These are phyloP conservation scores for Trypanosomatidae sp. DNA, from an alignment of 208 protist genomes.

Conservation along the genomic window DNA sequence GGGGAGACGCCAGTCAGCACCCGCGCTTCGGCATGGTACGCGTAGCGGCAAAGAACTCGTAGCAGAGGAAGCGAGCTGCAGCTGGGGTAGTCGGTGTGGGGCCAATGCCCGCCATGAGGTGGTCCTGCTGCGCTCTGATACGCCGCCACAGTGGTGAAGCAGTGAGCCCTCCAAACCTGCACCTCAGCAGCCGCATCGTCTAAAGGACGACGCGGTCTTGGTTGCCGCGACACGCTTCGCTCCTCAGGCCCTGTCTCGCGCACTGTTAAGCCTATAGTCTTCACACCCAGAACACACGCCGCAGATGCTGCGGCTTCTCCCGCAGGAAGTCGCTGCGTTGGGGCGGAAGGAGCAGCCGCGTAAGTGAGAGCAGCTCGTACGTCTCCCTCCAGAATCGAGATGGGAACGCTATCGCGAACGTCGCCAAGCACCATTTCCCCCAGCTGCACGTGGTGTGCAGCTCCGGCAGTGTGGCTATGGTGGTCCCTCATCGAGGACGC, in stretches of 20 bases:
- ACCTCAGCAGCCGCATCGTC: neutral
- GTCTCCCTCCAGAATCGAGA: neutral
- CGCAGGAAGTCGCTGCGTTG: slow-evolving; percentile 2
- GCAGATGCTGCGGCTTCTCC: neutral
- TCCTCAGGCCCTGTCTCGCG: neutral
- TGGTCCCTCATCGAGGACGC: neutral
- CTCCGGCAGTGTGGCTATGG: neutral
- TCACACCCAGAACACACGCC: neutral
- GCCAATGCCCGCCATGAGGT: neutral
- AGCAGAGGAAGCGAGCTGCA: slow-evolving; percentile 6
- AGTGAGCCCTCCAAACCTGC: slow-evolving; percentile 18
- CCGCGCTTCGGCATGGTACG: slow-evolving; percentile 18
- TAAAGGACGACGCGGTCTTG: neutral
- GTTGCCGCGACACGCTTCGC: neutral
- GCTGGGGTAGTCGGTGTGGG: neutral
- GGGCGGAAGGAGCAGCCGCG: neutral
- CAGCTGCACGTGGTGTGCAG: neutral
- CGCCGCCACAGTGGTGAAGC: slow-evolving; percentile 5
- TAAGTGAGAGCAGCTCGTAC: neutral
- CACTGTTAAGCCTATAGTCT: neutral
- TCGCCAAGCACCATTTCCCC: slow-evolving; percentile 23
- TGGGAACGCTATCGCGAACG: slow-evolving; percentile 7
- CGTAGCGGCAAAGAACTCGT: slow-evolving; percentile 19
- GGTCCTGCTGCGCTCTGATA: neutral
- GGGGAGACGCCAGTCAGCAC: slow-evolving; percentile 12